Evolutionary conservation across 23 red algal species (phyloP).

Genomic region (Agarophyton chilense): DNA sequence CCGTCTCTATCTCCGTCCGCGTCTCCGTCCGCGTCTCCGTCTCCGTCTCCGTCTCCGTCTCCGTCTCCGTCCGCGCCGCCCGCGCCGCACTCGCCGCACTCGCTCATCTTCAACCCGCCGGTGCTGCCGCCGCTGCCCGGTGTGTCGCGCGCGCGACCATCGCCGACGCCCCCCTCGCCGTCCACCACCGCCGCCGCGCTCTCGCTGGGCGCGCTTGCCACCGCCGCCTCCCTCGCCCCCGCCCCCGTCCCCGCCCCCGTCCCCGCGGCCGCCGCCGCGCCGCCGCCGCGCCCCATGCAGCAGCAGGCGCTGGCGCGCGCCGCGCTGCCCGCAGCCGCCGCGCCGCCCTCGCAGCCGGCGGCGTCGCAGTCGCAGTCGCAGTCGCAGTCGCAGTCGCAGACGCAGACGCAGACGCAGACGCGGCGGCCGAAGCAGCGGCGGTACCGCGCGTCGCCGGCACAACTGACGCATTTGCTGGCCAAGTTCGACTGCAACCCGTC

Average conservation of each 20-base stretch:
- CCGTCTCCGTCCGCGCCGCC: background rate
- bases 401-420: background rate
- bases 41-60: background rate
- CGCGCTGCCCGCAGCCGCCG: constrained; percentile 38
- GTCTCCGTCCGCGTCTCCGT: too few species aligned
- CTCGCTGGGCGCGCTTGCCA: constrained; percentile 12
- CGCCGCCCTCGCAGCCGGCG: background rate
- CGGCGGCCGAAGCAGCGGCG: constrained; percentile 48
- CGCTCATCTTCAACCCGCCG: background rate
- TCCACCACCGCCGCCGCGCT: constrained; percentile 23
- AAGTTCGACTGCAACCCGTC: constrained; percentile 60
- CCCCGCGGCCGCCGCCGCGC: constrained; percentile 47
- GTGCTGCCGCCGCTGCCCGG: background rate
- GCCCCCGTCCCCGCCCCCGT: background rate
- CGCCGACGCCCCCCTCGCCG: background rate
- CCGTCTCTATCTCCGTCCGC: too few species aligned
- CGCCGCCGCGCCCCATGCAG: background rate
- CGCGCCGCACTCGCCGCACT: background rate
- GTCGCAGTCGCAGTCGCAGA: background rate
- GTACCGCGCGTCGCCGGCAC: constrained; percentile 71
- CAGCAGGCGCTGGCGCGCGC: constrained; percentile 6
- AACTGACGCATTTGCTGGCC: constrained; percentile 61
- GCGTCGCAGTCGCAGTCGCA: background rate
- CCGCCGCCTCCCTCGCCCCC: constrained; percentile 9
- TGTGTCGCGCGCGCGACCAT: background rate